Percentiles rank a stretch among this genome's conserved stretches.
Evolutionary conservation across 805 yeast species (phyloP).

Genomic region (Suhomyces sp.): DNA sequence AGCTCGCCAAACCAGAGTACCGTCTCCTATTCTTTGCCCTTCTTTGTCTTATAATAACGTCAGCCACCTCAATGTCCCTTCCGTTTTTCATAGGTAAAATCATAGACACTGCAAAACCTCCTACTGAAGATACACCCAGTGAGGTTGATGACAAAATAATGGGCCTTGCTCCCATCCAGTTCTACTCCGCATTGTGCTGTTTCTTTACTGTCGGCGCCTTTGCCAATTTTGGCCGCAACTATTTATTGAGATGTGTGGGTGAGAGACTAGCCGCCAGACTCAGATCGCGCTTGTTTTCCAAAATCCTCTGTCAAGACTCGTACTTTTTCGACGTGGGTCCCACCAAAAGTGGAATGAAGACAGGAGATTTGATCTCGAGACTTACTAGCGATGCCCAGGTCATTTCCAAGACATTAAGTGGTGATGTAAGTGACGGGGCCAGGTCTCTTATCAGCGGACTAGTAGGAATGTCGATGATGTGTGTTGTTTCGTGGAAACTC

Average conservation of each 20-base stretch:
- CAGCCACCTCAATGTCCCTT: conserved; percentile 75
- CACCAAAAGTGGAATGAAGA: conserved; percentile 48
- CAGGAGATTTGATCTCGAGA: conserved; percentile 89
- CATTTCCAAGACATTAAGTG: conserved; percentile 81
- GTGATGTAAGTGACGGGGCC: conserved; percentile 89
- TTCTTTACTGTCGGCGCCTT: conserved; percentile 70
- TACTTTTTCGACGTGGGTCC: conserved; percentile 82
- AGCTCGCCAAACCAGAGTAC: conserved; percentile 13
- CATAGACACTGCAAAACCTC: conserved; percentile 61
- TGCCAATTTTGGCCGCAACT: conserved; percentile 80
- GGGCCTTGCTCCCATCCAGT: conserved; percentile 62
- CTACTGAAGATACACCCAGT: conserved; percentile 8
- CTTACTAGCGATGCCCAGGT: conserved; percentile 85
- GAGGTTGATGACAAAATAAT: conserved; percentile 20
- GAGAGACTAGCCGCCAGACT: conserved; percentile 84
- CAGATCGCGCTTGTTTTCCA: conserved; percentile 71
- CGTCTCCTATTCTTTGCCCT: conserved; percentile 47
- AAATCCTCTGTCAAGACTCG: conserved; percentile 80
- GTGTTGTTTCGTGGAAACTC: conserved; percentile 75
- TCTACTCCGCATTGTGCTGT: conserved; percentile 58
- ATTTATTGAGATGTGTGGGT: conserved; percentile 73
- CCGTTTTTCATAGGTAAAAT: conserved; percentile 86
- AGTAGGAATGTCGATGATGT: conserved; percentile 91
- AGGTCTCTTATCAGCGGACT: conserved; percentile 77
- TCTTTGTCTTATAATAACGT: conserved; percentile 59